Evolutionary conservation across 176 grass and related monocot species (phyloP).

Genomic region (Oryza officinalis): DNA sequence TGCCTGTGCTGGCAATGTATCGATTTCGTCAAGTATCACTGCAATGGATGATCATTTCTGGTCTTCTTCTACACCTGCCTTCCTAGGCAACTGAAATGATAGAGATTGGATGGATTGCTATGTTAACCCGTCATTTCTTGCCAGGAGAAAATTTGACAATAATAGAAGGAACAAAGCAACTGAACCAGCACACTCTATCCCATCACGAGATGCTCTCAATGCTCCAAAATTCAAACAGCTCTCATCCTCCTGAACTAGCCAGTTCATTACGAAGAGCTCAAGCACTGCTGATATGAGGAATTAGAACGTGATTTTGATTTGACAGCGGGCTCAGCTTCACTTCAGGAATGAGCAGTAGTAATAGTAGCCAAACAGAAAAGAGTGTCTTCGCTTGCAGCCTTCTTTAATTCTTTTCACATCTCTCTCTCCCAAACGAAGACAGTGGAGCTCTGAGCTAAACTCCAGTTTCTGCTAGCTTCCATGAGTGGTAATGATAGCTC

Average conservation of each 20-base stretch:
- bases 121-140: background rate
- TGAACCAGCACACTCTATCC: slow-evolving; percentile 13
- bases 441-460: slow-evolving; percentile 16
- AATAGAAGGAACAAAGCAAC: slow-evolving; percentile 38
- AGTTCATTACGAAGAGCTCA: background rate
- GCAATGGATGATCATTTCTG: background rate
- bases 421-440: background rate
- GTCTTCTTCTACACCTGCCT: background rate
- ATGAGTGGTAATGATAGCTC: slow-evolving; percentile 48
- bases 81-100: background rate
- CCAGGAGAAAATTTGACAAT: slow-evolving; percentile 24
- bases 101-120: background rate
- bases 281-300: background rate
- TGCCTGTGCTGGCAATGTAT: background rate
- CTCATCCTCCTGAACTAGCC: background rate
- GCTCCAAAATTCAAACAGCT: background rate
- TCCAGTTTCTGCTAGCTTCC: slow-evolving; percentile 22
- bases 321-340: background rate
- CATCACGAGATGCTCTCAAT: slow-evolving; percentile 22
- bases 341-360: background rate
- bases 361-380: background rate
- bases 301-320: slow-evolving; percentile 24
- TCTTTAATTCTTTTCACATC: background rate
- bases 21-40: too few relatives aligned
- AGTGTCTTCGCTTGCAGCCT: slow-evolving; percentile 35